Evolutionary conservation across 805 yeast species (phyloP).

Genomic region (Debaryomyces maramus): DNA sequence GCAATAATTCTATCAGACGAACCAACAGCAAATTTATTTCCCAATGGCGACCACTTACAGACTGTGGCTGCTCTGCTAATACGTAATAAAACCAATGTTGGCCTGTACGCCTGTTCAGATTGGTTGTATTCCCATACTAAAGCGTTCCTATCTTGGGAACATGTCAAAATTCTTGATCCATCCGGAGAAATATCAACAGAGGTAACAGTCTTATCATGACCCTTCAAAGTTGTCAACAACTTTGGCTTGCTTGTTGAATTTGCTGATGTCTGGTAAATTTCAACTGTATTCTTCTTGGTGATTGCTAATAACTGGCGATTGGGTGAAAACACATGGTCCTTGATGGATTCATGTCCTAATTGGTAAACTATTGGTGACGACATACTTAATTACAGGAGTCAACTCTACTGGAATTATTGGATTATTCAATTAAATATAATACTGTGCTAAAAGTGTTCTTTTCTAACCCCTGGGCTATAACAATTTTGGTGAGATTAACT

Average conservation of each 20-base stretch:
- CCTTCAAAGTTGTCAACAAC: constrained; percentile 64
- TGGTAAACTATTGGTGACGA: constrained; percentile 47
- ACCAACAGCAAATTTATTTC: constrained; percentile 95
- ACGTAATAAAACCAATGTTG: constrained; percentile 87
- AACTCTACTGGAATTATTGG: constrained; percentile 13
- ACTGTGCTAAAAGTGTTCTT: no score
- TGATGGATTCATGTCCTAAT: constrained; percentile 81
- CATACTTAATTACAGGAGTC: constrained; percentile 18
- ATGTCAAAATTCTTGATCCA: constrained; percentile 84
- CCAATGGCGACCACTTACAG: constrained; percentile 93
- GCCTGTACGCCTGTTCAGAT: constrained; percentile 62
- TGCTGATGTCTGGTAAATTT: constrained; percentile 62
- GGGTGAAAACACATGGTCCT: constrained; percentile 84
- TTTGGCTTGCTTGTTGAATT: constrained; percentile 48
- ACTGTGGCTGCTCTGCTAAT: constrained; percentile 94
- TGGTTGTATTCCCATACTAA: constrained; percentile 84
- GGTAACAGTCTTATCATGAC: constrained; percentile 92
- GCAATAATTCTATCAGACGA: constrained; percentile 94
- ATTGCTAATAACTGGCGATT: constrained; percentile 70
- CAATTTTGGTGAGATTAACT: no score
- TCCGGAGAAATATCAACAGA: constrained; percentile 88
- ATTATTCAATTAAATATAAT: neutral
- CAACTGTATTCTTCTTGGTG: constrained; percentile 75
- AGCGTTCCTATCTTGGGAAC: constrained; percentile 97
- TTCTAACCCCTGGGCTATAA: no score